phyloP scores from a whole-genome alignment of 2,329 filamentous ascomycete genomes.

The Phoma sp. region DNA sequence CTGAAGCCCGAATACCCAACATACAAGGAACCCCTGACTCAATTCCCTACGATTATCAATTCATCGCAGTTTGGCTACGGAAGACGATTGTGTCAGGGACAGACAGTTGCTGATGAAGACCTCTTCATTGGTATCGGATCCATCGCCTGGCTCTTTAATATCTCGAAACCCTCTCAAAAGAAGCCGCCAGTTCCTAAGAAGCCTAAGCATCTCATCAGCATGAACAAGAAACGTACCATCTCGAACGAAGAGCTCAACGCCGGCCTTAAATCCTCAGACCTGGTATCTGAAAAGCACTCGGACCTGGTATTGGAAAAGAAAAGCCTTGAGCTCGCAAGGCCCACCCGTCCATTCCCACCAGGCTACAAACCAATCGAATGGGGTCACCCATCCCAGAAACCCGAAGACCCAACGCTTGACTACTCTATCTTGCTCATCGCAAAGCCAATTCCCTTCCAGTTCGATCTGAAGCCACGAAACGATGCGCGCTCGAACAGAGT shows the following conservation, averaged over 20 bases:
- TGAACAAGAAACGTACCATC: constrained; percentile 46
- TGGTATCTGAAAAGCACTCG: constrained; percentile 32
- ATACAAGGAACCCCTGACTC: constrained; percentile 59
- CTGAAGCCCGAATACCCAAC: constrained; percentile 66
- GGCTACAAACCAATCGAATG: constrained; percentile 34
- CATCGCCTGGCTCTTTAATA: constrained; percentile 56
- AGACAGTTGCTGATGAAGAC: constrained; percentile 53
- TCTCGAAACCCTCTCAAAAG: constrained; percentile 34
- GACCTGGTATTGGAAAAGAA: constrained; percentile 32
- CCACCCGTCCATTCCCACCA: constrained; percentile 10
- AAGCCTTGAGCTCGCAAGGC: constrained; percentile 21
- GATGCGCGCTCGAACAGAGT: constrained; percentile 41
- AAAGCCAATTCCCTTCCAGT: constrained; percentile 56
- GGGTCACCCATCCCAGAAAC: constrained; percentile 31
- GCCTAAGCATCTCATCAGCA: constrained; percentile 23
- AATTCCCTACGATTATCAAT: constrained; percentile 62
- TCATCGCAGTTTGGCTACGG: constrained; percentile 64
- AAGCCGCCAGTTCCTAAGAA: constrained; percentile 21
- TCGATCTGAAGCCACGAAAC: constrained; percentile 49
- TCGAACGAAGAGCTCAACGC: constrained; percentile 48
- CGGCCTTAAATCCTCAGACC: constrained; percentile 27
- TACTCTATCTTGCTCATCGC: constrained; percentile 56
- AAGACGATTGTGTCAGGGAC: constrained; percentile 56
- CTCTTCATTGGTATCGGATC: constrained; percentile 53
- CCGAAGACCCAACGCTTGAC: constrained; percentile 53